These are phyloP conservation scores for Phoma sp. DNA, from an alignment of 2,329 filamentous ascomycete genomes.

Conservation along the genomic window DNA sequence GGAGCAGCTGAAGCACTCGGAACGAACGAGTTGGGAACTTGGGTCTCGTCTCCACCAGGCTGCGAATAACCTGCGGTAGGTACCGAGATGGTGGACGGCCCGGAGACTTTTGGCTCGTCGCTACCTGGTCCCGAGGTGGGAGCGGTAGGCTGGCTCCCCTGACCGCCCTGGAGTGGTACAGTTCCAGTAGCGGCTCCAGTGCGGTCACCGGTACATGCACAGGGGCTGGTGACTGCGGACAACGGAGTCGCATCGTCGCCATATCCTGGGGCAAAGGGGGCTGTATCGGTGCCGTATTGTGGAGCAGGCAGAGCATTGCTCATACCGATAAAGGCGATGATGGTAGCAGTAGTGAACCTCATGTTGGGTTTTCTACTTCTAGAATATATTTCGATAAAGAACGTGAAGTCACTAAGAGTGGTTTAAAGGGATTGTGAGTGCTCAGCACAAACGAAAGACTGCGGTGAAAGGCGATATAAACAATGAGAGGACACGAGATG, in stretches of 20 bases:
- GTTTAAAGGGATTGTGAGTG: conserved; percentile 15
- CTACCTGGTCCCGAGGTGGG: not conserved
- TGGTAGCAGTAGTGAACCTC: conserved; percentile 12
- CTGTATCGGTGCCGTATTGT: conserved; percentile 4
- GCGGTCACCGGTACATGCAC: not conserved
- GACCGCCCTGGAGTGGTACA: not conserved
- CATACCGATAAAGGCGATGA: conserved; percentile 9
- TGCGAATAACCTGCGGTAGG: too few relatives aligned
- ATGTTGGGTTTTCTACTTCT: not conserved
- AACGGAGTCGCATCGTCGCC: not conserved
- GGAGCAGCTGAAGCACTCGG: too few relatives aligned
- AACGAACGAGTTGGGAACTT: too few relatives aligned
- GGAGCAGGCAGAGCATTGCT: conserved; percentile 14
- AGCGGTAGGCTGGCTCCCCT: not conserved
- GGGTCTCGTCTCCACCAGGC: too few relatives aligned
- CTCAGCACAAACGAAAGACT: conserved; percentile 18
- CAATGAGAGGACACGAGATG: not conserved
- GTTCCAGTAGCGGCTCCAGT: not conserved
- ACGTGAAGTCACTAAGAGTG: not conserved
- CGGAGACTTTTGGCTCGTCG: not conserved
- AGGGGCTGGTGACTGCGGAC: conserved; percentile 15
- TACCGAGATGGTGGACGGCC: not conserved
- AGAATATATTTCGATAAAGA: not conserved
- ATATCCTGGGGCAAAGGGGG: not conserved
- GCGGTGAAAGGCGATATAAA: not conserved